Conservation (phyloP, 2,329 filamentous ascomycete genomes). For the Shiraia sp. region DNA sequence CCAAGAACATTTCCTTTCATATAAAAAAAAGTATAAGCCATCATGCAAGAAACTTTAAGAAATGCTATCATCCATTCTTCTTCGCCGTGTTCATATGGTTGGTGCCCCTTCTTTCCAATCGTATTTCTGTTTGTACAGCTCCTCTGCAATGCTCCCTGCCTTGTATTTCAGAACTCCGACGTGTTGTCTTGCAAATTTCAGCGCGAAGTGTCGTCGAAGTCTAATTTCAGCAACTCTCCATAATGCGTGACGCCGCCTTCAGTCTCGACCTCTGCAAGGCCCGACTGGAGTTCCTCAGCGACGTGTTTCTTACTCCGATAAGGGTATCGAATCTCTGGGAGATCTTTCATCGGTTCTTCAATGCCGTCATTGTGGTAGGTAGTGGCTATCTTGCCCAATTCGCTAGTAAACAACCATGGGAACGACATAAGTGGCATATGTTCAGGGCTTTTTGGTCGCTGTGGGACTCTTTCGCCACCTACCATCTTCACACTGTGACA, state of each 20-base stretch:
- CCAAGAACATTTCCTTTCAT: too few relatives aligned
- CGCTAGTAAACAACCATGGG: constrained; percentile 83
- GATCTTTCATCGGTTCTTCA: background rate
- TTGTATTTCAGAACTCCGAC: background rate
- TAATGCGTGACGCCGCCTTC: constrained; percentile 36
- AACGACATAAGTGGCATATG: constrained; percentile 88
- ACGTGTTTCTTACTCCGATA: constrained; percentile 11
- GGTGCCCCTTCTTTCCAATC: background rate
- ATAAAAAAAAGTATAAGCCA: too few relatives aligned
- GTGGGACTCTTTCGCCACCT: constrained; percentile 44
- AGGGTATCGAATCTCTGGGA: background rate
- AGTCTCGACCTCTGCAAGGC: constrained; percentile 32
- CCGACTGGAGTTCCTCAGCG: background rate
- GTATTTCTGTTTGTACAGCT: background rate
- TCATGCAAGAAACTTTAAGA: too few relatives aligned
- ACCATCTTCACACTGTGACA: constrained; percentile 46
- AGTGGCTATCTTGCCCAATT: constrained; percentile 71
- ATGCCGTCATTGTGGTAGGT: constrained; percentile 12
- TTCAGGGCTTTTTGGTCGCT: constrained; percentile 47
- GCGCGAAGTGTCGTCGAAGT: constrained; percentile 10
- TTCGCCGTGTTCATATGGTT: too few relatives aligned
- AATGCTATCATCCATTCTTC: background rate
- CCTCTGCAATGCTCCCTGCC: background rate
- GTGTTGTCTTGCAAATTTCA: background rate
- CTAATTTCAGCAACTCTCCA: constrained; percentile 42